These are phyloP conservation scores for Aphanomyces invadans DNA, from an alignment of 352 stramenopile species.

Conservation along the genomic window DNA sequence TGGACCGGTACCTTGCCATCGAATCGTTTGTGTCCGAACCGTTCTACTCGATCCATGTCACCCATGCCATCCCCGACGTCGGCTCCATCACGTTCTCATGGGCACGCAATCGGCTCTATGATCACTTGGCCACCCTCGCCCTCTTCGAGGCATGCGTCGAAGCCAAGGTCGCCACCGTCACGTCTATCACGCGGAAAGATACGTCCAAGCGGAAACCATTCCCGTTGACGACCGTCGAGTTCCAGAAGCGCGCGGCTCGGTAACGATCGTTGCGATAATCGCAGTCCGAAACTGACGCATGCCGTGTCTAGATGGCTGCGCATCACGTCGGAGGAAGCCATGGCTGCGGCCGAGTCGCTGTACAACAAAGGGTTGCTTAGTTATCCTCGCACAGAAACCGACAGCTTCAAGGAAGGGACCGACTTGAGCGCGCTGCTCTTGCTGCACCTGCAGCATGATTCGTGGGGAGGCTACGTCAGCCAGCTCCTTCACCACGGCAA, in stretches of 20 bases:
- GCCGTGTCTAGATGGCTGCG: constrained; percentile 75
- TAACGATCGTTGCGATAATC: neutral
- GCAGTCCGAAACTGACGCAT: neutral
- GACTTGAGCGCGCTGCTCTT: constrained; percentile 79
- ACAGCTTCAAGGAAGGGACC: constrained; percentile 93
- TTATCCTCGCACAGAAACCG: constrained; percentile 99
- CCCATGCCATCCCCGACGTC: constrained; percentile 38
- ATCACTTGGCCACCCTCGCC: constrained; percentile 87
- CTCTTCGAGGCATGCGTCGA: constrained; percentile 87
- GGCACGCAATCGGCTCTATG: constrained; percentile 93
- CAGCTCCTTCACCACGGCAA: constrained; percentile 51
- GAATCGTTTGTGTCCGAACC: constrained; percentile 95
- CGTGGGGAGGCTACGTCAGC: constrained; percentile 76
- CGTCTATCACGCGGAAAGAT: constrained; percentile 57
- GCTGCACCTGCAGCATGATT: constrained; percentile 57
- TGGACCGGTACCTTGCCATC: constrained; percentile 90
- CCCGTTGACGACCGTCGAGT: constrained; percentile 97
- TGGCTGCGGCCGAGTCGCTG: constrained; percentile 92
- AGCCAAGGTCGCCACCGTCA: constrained; percentile 50
- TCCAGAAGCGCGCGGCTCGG: constrained; percentile 94
- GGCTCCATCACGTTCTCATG: constrained; percentile 90
- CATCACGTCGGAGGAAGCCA: constrained; percentile 94
- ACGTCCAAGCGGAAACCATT: constrained; percentile 94
- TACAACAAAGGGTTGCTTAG: constrained; percentile 98
- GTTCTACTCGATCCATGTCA: constrained; percentile 95